phyloP scores from a whole-genome alignment of 139 green algal genomes.

The Haematococcus lacustris region DNA sequence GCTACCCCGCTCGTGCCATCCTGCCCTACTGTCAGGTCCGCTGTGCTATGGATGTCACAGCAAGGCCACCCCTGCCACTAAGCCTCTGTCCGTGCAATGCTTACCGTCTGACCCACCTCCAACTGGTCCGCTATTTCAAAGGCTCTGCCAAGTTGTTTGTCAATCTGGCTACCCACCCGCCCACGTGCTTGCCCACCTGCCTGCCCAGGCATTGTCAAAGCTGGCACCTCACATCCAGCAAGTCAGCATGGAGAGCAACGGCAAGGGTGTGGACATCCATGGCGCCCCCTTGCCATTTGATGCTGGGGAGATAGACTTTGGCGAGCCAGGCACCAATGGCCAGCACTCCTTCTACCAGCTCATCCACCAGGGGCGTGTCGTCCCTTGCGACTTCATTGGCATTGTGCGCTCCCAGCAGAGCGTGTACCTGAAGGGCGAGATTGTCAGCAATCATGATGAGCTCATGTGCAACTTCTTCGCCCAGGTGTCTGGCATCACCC shows the following conservation, averaged over 20 bases:
- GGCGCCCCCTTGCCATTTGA: slow-evolving; percentile 81
- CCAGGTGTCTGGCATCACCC: no score
- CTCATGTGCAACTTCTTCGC: slow-evolving; percentile 99
- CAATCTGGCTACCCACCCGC: no score
- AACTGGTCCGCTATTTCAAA: no score
- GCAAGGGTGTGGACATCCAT: slow-evolving; percentile 94
- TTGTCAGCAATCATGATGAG: slow-evolving; percentile 98
- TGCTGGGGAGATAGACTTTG: slow-evolving; percentile 94
- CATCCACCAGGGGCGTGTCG: slow-evolving; percentile 75
- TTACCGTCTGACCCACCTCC: no score
- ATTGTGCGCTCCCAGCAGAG: slow-evolving; percentile 82
- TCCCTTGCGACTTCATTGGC: slow-evolving; percentile 98
- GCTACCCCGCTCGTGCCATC: slow-evolving; percentile 84
- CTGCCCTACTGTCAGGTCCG: slow-evolving; percentile 91
- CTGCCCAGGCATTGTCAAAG: slow-evolving; percentile 94
- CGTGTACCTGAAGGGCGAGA: slow-evolving; percentile 86
- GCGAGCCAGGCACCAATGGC: slow-evolving; percentile 98
- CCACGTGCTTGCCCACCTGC: no score
- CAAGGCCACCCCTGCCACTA: no score
- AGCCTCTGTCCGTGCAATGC: no score
- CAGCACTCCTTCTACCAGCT: slow-evolving; percentile 99
- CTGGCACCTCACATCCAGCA: slow-evolving; percentile 95
- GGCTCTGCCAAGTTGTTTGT: no score
- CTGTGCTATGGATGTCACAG: no score
- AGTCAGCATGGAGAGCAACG: slow-evolving; percentile 98